Evolutionary conservation across 1,284 basidiomycete genomes (phyloP).

Genomic region (Malassezia caprae): DNA sequence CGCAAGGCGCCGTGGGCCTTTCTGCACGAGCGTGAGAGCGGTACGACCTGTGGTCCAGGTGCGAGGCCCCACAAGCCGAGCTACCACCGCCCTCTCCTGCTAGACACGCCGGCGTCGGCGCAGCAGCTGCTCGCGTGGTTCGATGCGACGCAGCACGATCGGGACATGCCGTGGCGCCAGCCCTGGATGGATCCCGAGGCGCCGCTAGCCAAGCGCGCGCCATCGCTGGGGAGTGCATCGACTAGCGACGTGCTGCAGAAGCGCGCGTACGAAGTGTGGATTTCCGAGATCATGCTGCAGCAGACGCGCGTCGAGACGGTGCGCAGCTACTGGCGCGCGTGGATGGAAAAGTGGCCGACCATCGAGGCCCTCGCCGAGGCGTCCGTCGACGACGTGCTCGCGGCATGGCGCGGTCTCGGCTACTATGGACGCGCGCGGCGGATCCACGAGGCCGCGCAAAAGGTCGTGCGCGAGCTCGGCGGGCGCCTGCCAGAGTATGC

Average conservation of each 20-base stretch:
- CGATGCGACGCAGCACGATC: constrained; percentile 55
- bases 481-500: constrained; percentile 70
- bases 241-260: constrained; percentile 49
- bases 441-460: constrained; percentile 37
- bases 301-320: constrained; percentile 61
- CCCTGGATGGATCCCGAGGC: constrained; percentile 50
- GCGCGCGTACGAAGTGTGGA: constrained; percentile 59
- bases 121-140: constrained; percentile 56
- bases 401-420: constrained; percentile 42
- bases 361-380: constrained; percentile 59
- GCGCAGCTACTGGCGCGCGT: constrained; percentile 35
- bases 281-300: constrained; percentile 92
- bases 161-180: constrained; percentile 79
- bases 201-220: neutral
- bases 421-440: constrained; percentile 45
- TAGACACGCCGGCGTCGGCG: constrained; percentile 15
- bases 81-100: constrained; percentile 32
- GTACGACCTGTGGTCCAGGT: neutral
- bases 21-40: neutral
- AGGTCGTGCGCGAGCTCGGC: constrained; percentile 50
- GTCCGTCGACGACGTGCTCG: constrained; percentile 50
- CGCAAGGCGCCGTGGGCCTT: neutral
- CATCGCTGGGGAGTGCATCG: neutral
- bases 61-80: constrained; percentile 9
- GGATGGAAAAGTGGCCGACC: constrained; percentile 41